Evolutionary conservation across 306 rosid genomes (phyloP).

Genomic region (Citrullus amarus): DNA sequence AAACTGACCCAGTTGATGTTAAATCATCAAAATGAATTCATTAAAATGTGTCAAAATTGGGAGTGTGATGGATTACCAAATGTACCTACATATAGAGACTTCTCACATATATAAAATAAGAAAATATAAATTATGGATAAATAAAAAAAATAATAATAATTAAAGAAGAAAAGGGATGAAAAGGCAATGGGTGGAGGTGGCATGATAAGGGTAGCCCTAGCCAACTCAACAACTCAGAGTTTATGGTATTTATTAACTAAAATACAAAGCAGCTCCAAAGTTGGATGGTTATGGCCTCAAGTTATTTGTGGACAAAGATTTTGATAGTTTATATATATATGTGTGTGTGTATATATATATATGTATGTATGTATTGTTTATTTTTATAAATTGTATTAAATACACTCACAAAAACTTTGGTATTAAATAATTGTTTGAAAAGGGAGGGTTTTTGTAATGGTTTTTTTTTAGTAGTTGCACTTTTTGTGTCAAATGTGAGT

Average conservation of each 20-base stretch:
- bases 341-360: no score
- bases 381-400: neutral
- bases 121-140: neutral
- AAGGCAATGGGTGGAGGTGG: neutral
- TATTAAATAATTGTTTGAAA: neutral
- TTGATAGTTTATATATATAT: neutral
- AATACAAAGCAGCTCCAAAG: neutral
- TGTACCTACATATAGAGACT: neutral
- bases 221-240: conserved; percentile 4
- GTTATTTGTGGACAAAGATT: conserved; percentile 7
- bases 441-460: neutral
- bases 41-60: neutral
- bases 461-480: neutral
- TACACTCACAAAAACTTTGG: neutral
- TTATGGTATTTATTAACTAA: neutral
- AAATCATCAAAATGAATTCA: neutral
- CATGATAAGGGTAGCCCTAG: conserved; percentile 6
- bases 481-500: neutral
- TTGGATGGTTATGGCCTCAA: neutral
- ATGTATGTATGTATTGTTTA: no score
- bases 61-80: conserved; percentile 6
- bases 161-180: neutral
- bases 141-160: neutral
- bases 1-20: neutral
- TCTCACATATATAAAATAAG: neutral